Evolutionary conservation across 2,329 filamentous ascomycete genomes (phyloP), one percentile per base, ranked within the genome.

Genomic region (Aureobasidium sp.): DNA sequence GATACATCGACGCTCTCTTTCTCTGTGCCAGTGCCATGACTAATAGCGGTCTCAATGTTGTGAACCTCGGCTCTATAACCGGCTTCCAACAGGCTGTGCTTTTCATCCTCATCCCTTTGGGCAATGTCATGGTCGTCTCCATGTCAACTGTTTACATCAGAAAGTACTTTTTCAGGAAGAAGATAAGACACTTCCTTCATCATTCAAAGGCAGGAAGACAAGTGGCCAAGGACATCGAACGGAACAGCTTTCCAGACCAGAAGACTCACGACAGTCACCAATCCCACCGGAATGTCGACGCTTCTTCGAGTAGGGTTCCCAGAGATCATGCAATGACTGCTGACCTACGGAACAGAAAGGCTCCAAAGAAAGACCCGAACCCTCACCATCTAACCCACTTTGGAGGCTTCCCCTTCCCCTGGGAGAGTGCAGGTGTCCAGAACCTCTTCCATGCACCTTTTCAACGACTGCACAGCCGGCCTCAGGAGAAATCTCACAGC

Each of bases 1-100:
- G 42, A 15, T 65, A 65, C 51, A 54, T 61, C 25, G 64, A 65
- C 58, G 61, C 64, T 15, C 60, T 65, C n/a, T 65, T 63, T 45
- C 61, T 64, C 2, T 61, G 46, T 42, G 31, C 60, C 21, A 61
- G 50, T 42, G 64, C 61, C 33, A 65, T 65, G 64, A 63, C 61
- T 17, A 64, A 54, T 10, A 60, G 49, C 5, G 64, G 64, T 15
- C 57, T 65, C 25, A 65, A 62, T 33, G 57, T 62, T 8, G 57
- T 64, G 17, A 60, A 65, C 31, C 45, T 64, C 33, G 57, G 58
- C n/a, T 38, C 33, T 19, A 47, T 64, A 10, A 64, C 40, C 8
- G 61, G 57, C 31, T 65, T 61, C 38, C 62, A 64, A 42, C 64
- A 65, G 38, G 57, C 49, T 23, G 53, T 65, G 6, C 51, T 64